phyloP scores from a whole-genome alignment of 1,284 basidiomycete genomes.

The Puccinia horiana region DNA sequence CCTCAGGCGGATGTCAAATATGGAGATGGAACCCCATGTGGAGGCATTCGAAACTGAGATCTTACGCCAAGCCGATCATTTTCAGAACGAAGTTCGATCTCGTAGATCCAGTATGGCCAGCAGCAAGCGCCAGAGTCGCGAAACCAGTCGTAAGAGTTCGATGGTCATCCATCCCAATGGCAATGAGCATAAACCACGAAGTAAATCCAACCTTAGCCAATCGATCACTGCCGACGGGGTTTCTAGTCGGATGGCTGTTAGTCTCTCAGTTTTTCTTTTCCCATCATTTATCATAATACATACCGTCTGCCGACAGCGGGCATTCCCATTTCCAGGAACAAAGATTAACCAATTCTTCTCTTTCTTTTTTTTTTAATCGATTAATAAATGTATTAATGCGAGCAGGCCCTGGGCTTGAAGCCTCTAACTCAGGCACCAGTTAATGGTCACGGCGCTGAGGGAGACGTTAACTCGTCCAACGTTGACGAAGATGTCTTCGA shows the following conservation, averaged over 20 bases:
- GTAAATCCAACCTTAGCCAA: conserved; percentile 51
- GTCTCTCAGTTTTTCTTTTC: conserved; percentile 20
- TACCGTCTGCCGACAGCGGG: too few relatives aligned
- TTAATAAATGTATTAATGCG: background rate
- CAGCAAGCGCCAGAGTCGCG: conserved; percentile 40
- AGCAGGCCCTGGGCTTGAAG: conserved; percentile 54
- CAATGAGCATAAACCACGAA: conserved; percentile 26
- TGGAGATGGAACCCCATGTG: conserved; percentile 71
- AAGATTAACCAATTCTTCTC: conserved; percentile 41
- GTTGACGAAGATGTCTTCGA: conserved; percentile 60
- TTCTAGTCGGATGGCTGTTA: conserved; percentile 50
- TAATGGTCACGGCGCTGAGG: conserved; percentile 55
- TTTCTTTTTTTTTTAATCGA: too few relatives aligned
- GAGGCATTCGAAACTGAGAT: conserved; percentile 70
- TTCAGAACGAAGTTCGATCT: conserved; percentile 56
- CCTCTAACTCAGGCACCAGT: conserved; percentile 53
- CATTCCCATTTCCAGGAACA: too few relatives aligned
- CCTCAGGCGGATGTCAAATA: conserved; percentile 61
- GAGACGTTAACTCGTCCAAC: conserved; percentile 61
- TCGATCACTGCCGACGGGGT: conserved; percentile 52
- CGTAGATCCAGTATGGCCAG: conserved; percentile 51
- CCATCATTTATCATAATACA: background rate
- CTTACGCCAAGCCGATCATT: conserved; percentile 72
- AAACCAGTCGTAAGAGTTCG: conserved; percentile 50
- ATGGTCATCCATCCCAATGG: conserved; percentile 44